Evolutionary conservation across 2,329 filamentous ascomycete genomes (phyloP).

Genomic region (Hirsutella minnesotensis): DNA sequence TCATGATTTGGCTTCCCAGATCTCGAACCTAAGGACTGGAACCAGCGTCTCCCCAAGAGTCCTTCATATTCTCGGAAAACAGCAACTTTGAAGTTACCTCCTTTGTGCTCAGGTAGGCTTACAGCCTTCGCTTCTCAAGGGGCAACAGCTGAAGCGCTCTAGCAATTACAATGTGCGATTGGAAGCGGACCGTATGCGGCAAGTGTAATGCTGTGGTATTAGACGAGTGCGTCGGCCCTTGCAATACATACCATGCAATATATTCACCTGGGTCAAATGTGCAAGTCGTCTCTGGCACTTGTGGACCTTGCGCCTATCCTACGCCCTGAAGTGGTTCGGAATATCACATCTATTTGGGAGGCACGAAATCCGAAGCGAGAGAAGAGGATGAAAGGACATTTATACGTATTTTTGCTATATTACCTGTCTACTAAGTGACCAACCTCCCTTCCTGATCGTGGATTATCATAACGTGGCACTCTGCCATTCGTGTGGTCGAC

Average conservation of each 20-base stretch:
- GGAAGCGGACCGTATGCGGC: neutral
- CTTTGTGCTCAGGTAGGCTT: too few relatives aligned
- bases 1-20: too few relatives aligned
- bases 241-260: neutral
- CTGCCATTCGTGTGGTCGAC: constrained; percentile 5
- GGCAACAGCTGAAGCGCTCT: too few relatives aligned
- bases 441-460: neutral
- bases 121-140: too few relatives aligned
- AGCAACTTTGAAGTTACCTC: too few relatives aligned
- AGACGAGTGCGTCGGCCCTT: neutral
- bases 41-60: too few relatives aligned
- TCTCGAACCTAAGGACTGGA: too few relatives aligned
- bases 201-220: neutral
- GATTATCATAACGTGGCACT: constrained; percentile 3
- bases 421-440: too few relatives aligned
- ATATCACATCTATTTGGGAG: too few relatives aligned
- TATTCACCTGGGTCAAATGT: neutral
- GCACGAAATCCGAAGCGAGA: neutral
- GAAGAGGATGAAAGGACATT: neutral
- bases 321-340: too few relatives aligned
- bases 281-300: neutral
- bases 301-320: neutral
- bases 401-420: too few relatives aligned
- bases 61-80: too few relatives aligned
- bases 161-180: neutral